Conservation (phyloP, 2,329 filamentous ascomycete species). For the Pseudogymnoascus sp. region DNA sequence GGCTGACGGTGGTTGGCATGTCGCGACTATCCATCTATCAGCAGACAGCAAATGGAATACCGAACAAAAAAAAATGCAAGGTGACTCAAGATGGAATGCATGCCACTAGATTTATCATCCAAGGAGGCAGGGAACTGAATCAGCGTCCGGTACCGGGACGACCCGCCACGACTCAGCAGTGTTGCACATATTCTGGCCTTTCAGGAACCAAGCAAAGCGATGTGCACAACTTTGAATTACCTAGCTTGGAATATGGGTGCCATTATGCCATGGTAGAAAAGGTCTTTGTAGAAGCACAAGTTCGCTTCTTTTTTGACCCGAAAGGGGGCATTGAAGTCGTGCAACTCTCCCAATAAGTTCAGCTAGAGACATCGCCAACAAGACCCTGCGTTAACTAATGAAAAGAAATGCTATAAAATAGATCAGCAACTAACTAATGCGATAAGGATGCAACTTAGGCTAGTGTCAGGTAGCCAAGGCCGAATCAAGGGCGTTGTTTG, state of each 20-base stretch:
- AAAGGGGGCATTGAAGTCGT: background rate
- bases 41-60: background rate
- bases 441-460: conserved; percentile 3
- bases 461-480: background rate
- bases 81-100: background rate
- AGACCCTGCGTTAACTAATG: background rate
- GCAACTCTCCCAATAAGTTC: background rate
- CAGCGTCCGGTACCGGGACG: conserved; percentile 4
- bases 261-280: background rate
- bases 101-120: background rate
- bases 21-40: conserved; percentile 2
- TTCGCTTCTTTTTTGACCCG: background rate
- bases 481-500: background rate
- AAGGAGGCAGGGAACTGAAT: background rate
- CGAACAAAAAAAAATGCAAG: background rate
- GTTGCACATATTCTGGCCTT: background rate
- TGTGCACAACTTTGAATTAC: background rate
- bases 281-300: background rate
- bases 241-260: background rate
- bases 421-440: background rate
- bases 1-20: conserved; percentile 1
- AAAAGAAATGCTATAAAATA: background rate
- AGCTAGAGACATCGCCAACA: background rate
- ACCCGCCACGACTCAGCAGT: background rate
- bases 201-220: background rate